Conservation (phyloP, 202 grass and related monocot genomes). For the Cymbopogon flexuosus region DNA sequence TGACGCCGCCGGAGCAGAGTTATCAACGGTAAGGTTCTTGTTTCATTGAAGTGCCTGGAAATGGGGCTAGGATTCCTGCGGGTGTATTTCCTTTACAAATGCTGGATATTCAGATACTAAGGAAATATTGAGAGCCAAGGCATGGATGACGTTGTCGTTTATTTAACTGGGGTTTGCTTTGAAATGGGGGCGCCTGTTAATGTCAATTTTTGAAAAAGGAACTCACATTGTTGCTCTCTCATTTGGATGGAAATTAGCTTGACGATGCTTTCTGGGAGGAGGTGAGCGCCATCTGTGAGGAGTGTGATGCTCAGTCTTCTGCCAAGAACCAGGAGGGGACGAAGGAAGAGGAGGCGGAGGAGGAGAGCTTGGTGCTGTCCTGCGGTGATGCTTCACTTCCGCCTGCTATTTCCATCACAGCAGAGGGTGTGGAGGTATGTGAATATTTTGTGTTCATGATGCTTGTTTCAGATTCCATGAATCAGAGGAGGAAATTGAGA, state of each 20-base stretch:
- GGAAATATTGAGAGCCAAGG: background rate
- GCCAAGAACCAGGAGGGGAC: conserved; percentile 18
- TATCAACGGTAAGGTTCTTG: conserved; percentile 19
- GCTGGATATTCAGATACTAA: background rate
- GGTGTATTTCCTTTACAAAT: background rate
- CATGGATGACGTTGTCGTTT: background rate
- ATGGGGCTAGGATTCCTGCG: background rate
- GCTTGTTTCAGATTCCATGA: background rate
- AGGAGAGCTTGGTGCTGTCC: conserved; percentile 31
- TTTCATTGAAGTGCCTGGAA: background rate
- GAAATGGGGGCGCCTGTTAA: background rate
- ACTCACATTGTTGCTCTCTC: conserved; percentile 11
- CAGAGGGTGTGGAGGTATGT: conserved; percentile 26
- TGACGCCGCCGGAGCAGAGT: background rate
- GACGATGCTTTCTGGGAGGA: conserved; percentile 39
- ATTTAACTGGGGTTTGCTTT: background rate
- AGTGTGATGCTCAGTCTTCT: conserved; percentile 14
- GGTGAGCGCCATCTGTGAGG: conserved; percentile 18
- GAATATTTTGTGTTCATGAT: conserved; percentile 5
- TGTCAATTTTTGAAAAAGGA: background rate
- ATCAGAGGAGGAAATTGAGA: background rate
- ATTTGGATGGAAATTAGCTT: conserved; percentile 22
- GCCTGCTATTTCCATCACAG: conserved; percentile 36
- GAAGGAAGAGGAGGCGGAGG: conserved; percentile 27
- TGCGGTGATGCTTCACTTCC: conserved; percentile 25